Conservation (phyloP, 2,329 filamentous ascomycete genomes). For the Colletotrichum trifolii region DNA sequence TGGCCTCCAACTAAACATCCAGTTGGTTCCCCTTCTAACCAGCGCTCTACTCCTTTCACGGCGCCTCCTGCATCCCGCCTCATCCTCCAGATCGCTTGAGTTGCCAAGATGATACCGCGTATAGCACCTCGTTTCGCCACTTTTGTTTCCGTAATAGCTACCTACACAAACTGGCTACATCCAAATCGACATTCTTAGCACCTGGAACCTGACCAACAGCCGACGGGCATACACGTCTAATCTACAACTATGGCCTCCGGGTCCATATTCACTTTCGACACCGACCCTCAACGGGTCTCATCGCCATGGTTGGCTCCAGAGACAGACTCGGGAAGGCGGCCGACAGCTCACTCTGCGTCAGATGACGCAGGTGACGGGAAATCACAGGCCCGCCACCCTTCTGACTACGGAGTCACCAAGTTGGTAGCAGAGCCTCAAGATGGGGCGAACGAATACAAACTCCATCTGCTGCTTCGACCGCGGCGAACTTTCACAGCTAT, state of each 20-base stretch:
- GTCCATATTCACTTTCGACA: constrained; percentile 95
- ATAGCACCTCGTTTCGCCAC: constrained; percentile 28
- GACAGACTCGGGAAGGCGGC: constrained; percentile 49
- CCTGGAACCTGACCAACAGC: too few species aligned
- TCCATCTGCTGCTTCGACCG: constrained; percentile 86
- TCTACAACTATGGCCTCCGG: constrained; percentile 80
- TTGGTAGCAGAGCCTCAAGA: constrained; percentile 92
- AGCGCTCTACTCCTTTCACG: constrained; percentile 1
- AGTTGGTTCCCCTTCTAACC: constrained; percentile 3
- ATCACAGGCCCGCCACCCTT: constrained; percentile 56
- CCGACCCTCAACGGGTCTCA: constrained; percentile 85
- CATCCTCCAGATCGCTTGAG: neutral
- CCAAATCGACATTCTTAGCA: neutral
- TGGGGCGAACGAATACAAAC: constrained; percentile 95
- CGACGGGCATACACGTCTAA: neutral
- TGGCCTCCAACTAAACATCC: constrained; percentile 28
- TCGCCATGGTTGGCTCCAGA: constrained; percentile 85
- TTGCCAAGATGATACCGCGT: constrained; percentile 36
- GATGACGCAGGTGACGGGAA: constrained; percentile 41
- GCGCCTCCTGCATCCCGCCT: constrained; percentile 7
- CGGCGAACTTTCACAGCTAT: constrained; percentile 78
- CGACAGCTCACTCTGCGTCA: constrained; percentile 35
- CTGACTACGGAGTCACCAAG: constrained; percentile 76
- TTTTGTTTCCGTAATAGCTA: constrained; percentile 26
- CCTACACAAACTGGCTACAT: constrained; percentile 7